Evolutionary conservation across 2,329 filamentous ascomycete species (phyloP).

Genomic region (Botrytis sinoallii): DNA sequence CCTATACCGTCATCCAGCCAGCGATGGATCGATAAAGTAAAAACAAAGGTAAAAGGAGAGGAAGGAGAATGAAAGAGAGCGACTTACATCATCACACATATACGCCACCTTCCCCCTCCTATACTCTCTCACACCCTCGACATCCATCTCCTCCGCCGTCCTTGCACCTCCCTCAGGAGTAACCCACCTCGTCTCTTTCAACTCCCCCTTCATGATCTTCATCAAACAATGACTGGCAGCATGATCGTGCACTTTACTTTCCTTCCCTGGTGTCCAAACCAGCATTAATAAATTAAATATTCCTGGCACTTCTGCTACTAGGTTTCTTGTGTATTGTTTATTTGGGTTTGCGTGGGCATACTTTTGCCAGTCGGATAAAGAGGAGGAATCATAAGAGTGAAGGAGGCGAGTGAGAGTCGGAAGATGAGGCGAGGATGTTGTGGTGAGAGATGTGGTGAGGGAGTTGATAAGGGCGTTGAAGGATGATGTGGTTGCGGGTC

Average conservation of each 20-base stretch:
- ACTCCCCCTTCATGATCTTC: conserved; percentile 76
- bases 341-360: conserved; percentile 69
- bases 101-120: conserved; percentile 76
- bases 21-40: background rate
- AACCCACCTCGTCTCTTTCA: conserved; percentile 74
- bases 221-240: conserved; percentile 89
- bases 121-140: conserved; percentile 56
- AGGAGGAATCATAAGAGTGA: conserved; percentile 25
- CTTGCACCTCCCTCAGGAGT: conserved; percentile 30
- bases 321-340: conserved; percentile 78
- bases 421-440: conserved; percentile 22
- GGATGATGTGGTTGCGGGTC: conserved; percentile 4
- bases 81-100: conserved; percentile 69
- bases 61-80: background rate
- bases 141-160: conserved; percentile 23
- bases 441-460: conserved; percentile 23
- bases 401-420: conserved; percentile 27
- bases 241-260: conserved; percentile 84
- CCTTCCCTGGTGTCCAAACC: conserved; percentile 83
- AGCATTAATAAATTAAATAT: conserved; percentile 65
- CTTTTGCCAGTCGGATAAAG: conserved; percentile 57
- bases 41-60: background rate
- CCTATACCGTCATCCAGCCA: background rate
- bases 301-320: conserved; percentile 84
- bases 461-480: conserved; percentile 28